Evolutionary conservation across 768 basidiomycete genomes (phyloP), one percentile per base, ranked within the genome.

Genomic region (Suillus decipiens): DNA sequence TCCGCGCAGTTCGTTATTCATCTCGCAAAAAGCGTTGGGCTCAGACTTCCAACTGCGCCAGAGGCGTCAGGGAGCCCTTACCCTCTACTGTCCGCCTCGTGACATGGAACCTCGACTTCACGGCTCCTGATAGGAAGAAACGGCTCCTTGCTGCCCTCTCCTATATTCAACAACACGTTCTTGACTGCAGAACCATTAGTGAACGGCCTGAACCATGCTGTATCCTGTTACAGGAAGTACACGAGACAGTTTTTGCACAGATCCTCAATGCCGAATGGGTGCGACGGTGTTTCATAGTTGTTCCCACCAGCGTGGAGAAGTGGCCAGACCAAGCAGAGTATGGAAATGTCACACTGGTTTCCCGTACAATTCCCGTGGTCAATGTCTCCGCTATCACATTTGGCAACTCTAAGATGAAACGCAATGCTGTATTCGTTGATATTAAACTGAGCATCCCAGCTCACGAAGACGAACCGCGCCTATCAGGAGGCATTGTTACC

Each of bases 101-200:
- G 64, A 86, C 89, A 34, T 93, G 90, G 90, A 92, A 93, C 73
- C 68, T 92, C 60, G 84, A 89, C 69, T 86, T 82, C 70, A 66
- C 70, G 45, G 74, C 75, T 17, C 66, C 71, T 0, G 67, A 77
- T 45, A 70, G 69, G 11, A 76, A 75, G 48, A 77, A 77, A 61
- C 84, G 90, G 8, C 77, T 89, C 39, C 64, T 62, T 0, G 72
- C 78, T 3, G 81, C 80, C 19, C 77, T 92, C 62, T 75, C 81
- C 15, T 79, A 90, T 70, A 79, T 92, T 65, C 81, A 84, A 69
- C 71, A 76, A 39, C 79, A 82, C 3, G 79, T 87, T 4, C 80
- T 91, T 65, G 67, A 70, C 55, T 84, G 83, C 70, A 74, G 77
- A 64, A 70, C 72, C 7, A 76, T 76, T 2, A 41, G 33, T 9